Base-by-base conservation (phyloP, 345 rosid genomes). In the Rubroshorea leprosula region DNA sequence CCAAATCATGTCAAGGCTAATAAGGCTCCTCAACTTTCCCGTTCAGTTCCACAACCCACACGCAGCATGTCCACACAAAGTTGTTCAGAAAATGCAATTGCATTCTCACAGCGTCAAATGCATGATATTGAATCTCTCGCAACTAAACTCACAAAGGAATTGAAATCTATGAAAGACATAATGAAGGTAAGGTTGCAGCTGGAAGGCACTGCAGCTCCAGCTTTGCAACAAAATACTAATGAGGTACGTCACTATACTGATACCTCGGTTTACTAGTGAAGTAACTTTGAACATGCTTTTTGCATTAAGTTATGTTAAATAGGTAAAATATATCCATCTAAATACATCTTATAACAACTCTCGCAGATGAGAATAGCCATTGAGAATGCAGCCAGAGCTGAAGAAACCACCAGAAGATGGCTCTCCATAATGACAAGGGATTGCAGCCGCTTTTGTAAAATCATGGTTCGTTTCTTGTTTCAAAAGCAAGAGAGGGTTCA, bases 371-470 rank as follows among this genome's bases (percentile, higher is more conserved):
- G 63, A 47, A 50, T 49, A 57, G 74, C 87, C 35, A 51, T 80
- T 68, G 72, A 72, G 51, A 78, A 74, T 53, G 85, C 89, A 45
- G 68, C 77, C 24, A 82, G 57, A 76, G 75, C 60, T 12, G 92
- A 89, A 74, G 88, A 83, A 73, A 74, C 70, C n/a, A 70, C 85
- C 8, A 79, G 59, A 70, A 85, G 67, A 80, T 82, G 83, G 90
- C 67, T 87, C 53, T 76, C 81, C 14, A 71, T 77, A 35, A 80
- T 89, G 75, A 61, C 79, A 25, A 81, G 88, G 53, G 86, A 93
- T 49, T 87, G 86, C 78, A 80, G 41, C 62, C 87, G 94, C 15
- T 93, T 93, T 64, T 83, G 96, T 64, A 93, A 85, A 80, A 77
- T 89, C 7, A 86, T 87, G 97, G 96, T 93, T 49, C 24, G 80